These are phyloP conservation scores for Apiospora hydei DNA, from an alignment of 2,329 filamentous ascomycete species.

Conservation along the genomic window DNA sequence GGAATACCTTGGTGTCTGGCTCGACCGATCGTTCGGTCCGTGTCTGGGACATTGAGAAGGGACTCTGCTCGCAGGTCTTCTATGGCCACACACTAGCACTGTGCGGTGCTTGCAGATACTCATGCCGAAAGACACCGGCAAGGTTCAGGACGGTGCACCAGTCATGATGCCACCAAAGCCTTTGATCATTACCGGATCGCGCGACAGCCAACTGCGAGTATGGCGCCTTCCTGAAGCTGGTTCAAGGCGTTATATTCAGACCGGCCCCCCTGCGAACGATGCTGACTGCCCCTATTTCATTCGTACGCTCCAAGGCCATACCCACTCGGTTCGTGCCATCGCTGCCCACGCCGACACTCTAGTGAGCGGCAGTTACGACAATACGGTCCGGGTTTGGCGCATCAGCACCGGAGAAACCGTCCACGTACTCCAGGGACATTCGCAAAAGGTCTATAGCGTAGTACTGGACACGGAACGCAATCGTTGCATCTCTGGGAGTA, in stretches of 20 bases:
- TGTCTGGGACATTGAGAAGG: conserved; percentile 98
- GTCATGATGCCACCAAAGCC: conserved; percentile 94
- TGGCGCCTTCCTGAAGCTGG: conserved; percentile 89
- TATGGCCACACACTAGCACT: conserved; percentile 98
- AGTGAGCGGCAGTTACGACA: conserved; percentile 98
- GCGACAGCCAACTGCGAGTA: conserved; percentile 91
- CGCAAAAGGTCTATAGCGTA: conserved; percentile 95
- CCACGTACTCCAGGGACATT: conserved; percentile 85
- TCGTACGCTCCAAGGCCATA: conserved; percentile 83
- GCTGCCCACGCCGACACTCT: conserved; percentile 93
- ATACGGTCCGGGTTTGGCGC: conserved; percentile 93
- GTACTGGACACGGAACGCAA: conserved; percentile 91
- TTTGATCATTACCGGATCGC: conserved; percentile 94
- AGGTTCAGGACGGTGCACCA: conserved; percentile 72
- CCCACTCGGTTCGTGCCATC: conserved; percentile 94
- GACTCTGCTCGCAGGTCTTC: conserved; percentile 92
- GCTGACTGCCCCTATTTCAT: conserved; percentile 95
- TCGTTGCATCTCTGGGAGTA: conserved; percentile 95
- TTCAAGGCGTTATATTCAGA: conserved; percentile 80
- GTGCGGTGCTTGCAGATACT: conserved; percentile 95
- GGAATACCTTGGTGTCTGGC: conserved; percentile 92
- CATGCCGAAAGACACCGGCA: conserved; percentile 81
- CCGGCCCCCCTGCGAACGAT: conserved; percentile 74
- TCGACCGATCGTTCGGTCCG: conserved; percentile 97
- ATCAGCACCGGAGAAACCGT: conserved; percentile 92